phyloP scores from a whole-genome alignment of 1,139 yeast species.

The Scheffersomyces segobiensis region DNA sequence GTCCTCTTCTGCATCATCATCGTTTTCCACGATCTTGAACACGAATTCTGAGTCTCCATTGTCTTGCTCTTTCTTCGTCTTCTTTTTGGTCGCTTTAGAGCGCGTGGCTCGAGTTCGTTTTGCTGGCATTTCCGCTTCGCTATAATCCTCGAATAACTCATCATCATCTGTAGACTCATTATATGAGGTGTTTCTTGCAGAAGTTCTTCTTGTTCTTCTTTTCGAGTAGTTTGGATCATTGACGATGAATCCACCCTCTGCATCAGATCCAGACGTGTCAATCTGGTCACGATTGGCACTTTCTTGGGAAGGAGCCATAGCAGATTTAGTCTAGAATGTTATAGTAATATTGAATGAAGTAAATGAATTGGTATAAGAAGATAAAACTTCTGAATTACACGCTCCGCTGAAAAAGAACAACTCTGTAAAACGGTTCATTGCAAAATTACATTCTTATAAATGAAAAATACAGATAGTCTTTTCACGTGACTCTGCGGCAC shows the following conservation, averaged over 20 bases:
- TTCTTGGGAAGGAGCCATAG: background rate
- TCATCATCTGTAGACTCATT: constrained; percentile 23
- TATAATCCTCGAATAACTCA: constrained; percentile 15
- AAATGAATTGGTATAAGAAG: background rate
- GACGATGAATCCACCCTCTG: constrained; percentile 43
- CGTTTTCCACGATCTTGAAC: constrained; percentile 16
- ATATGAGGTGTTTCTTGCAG: constrained; percentile 20
- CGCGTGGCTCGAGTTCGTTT: constrained; percentile 19
- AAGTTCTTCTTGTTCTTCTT: constrained; percentile 20
- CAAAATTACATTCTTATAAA: background rate
- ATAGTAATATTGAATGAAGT: background rate
- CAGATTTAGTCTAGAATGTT: no score
- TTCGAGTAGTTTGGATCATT: constrained; percentile 30
- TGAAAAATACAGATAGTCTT: background rate
- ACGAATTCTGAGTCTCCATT: constrained; percentile 7
- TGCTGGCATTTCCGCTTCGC: constrained; percentile 12
- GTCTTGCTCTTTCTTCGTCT: constrained; percentile 11
- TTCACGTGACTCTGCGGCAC: background rate
- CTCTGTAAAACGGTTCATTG: background rate
- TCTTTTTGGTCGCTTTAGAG: constrained; percentile 12
- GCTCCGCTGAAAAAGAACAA: background rate
- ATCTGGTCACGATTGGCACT: background rate
- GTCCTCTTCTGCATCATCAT: constrained; percentile 22
- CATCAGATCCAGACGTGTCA: constrained; percentile 3
- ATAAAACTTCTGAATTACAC: background rate